These are phyloP conservation scores for Podaxis sp. DNA, from an alignment of 768 basidiomycete genomes.

Conservation along the genomic window DNA sequence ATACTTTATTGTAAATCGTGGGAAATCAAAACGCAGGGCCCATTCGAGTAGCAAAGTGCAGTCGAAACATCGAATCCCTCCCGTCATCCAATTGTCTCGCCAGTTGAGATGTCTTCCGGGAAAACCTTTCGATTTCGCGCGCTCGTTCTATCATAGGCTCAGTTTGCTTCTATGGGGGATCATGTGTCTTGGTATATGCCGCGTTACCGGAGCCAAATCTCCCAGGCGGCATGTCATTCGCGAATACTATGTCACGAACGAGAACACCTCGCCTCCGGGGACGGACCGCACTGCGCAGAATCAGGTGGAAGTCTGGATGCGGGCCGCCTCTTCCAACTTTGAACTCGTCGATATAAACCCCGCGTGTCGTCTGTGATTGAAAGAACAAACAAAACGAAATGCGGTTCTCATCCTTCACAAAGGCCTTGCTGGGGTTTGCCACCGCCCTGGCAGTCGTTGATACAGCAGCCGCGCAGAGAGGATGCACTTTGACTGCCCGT, in stretches of 20 bases:
- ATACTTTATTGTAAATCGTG: neutral
- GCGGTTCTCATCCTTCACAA: neutral
- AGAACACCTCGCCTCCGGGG: neutral
- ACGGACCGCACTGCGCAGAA: constrained; percentile 4
- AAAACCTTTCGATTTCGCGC: neutral
- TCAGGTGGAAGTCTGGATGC: neutral
- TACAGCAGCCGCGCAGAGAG: neutral
- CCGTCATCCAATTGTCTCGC: neutral
- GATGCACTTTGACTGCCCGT: constrained; percentile 41
- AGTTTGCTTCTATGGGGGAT: neutral
- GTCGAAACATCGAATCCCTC: too few relatives aligned
- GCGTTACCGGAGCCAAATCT: neutral
- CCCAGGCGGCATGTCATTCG: neutral
- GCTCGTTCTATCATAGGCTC: neutral
- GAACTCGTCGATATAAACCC: neutral
- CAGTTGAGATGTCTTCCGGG: neutral
- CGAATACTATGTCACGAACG: neutral
- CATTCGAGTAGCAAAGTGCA: neutral
- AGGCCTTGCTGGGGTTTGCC: neutral
- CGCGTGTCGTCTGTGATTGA: neutral
- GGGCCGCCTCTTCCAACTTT: neutral
- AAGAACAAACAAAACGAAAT: neutral
- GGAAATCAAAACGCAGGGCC: neutral
- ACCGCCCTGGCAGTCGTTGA: neutral
- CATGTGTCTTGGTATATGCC: constrained; percentile 6